Base-by-base conservation (phyloP, 805 yeast genomes). In the Lachancea quebecensis region DNA sequence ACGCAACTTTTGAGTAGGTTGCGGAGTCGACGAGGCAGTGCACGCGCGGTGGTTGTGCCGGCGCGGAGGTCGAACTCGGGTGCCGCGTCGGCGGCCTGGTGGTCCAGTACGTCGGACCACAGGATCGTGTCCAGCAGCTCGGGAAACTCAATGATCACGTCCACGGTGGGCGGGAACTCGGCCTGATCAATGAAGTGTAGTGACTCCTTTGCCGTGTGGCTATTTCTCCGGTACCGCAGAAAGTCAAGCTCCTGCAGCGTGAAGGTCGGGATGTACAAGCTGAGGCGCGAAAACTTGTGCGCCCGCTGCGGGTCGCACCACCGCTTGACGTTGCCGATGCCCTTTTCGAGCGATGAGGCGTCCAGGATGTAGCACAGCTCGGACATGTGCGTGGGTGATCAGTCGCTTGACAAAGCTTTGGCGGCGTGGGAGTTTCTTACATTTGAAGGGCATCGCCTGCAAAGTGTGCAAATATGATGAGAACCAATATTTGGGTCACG, bases 141-240 rank as follows among this genome's bases (percentile, higher is more conserved):
- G 5, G 79, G 78, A 46, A 75, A 77, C 45, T 79, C 85, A 35
- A 69, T 65, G 4, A 71, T 55, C 40, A 67, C 38, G 52, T 66
- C 50, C n/a, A 53, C 39, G 9, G 36, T 33, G 10, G 50, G 30
- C 12, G 45, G 48, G 12, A 51, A 45, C 15, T 53, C 50, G 36
- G 58, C 45, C 32, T 65, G 63, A 51, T 82, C 88, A 44, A 83
- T 77, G 53, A 81, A 78, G 45, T 74, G 67, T 41, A 82, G 70
- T 15, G 86, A 75, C 55, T 81, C 85, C 43, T 81, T 68, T 7
- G 90, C 83, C 60, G 78, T 79, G n/a, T 73, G 70, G 15, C 85
- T 79, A 50, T 72, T 69, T 57, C 81, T 69, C 14, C 79, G 72
- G 45, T 74, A 74, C 53, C 75, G 74, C 44, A 75, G 68, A 53